Evolutionary conservation across 129 eudicot species (phyloP).

Genomic region (Gnaphalium uliginosum): DNA sequence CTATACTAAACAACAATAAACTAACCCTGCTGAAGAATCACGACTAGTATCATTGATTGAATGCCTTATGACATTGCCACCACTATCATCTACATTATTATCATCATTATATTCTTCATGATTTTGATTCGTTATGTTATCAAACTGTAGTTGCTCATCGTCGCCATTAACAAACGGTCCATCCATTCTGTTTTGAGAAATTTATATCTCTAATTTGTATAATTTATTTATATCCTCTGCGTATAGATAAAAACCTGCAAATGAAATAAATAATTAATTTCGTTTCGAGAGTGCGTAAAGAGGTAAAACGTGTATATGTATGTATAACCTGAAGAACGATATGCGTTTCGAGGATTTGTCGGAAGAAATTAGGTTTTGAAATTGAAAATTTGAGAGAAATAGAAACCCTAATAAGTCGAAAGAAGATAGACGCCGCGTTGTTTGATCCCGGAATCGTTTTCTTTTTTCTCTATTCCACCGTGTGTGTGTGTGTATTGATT

Average conservation of each 20-base stretch:
- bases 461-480: background rate
- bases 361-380: background rate
- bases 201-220: background rate
- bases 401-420: conserved; percentile 40
- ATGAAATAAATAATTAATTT: background rate
- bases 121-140: conserved; percentile 24
- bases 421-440: conserved; percentile 36
- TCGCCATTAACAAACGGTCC: conserved; percentile 48
- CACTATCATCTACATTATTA: conserved; percentile 63
- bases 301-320: background rate
- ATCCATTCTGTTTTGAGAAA: conserved; percentile 45
- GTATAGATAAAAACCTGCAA: conserved; percentile 33
- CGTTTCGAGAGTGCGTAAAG: background rate
- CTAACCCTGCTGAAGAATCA: conserved; percentile 94
- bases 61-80: conserved; percentile 54
- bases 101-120: conserved; percentile 32
- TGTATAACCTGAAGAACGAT: background rate
- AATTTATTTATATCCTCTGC: conserved; percentile 33
- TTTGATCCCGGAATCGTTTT: conserved; percentile 6
- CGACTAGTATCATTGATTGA: conserved; percentile 46
- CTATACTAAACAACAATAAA: conserved; percentile 55
- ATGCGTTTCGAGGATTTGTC: too few species aligned
- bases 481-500: too few species aligned
- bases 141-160: conserved; percentile 48
- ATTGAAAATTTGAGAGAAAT: conserved; percentile 17